These are phyloP conservation scores for Talaromyces ruber DNA, from an alignment of 495 filamentous ascomycete species.

Conservation along the genomic window DNA sequence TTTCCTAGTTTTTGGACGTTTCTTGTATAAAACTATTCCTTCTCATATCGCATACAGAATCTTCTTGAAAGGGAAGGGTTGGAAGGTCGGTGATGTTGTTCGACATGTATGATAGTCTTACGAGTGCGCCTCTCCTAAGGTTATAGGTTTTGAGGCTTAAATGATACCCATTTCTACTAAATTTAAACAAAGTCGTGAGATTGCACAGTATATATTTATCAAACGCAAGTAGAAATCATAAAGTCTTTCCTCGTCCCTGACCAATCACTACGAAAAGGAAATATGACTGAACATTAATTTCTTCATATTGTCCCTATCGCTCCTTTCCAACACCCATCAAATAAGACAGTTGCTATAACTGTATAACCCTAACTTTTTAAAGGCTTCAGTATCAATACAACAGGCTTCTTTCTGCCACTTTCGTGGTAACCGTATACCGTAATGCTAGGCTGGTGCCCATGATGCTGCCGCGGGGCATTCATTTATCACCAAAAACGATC, in stretches of 20 bases:
- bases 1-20: constrained; percentile 99
- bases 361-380: not conserved
- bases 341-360: not conserved
- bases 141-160: not conserved
- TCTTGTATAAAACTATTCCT: constrained; percentile 30
- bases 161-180: not conserved
- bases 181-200: not conserved
- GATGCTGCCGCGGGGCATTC: not conserved
- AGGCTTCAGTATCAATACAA: not conserved
- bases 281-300: constrained; percentile 27
- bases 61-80: not conserved
- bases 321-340: not conserved
- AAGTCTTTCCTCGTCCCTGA: not conserved
- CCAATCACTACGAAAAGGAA: constrained; percentile 22
- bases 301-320: not conserved
- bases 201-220: not conserved
- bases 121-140: not conserved
- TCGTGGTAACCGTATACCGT: not conserved
- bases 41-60: not conserved
- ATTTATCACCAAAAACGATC: not conserved
- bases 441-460: not conserved
- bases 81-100: too few species aligned
- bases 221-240: not conserved
- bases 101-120: not conserved
- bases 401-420: not conserved